phyloP scores from a whole-genome alignment of 2,329 filamentous ascomycete species.

The Penicillium paneum region DNA sequence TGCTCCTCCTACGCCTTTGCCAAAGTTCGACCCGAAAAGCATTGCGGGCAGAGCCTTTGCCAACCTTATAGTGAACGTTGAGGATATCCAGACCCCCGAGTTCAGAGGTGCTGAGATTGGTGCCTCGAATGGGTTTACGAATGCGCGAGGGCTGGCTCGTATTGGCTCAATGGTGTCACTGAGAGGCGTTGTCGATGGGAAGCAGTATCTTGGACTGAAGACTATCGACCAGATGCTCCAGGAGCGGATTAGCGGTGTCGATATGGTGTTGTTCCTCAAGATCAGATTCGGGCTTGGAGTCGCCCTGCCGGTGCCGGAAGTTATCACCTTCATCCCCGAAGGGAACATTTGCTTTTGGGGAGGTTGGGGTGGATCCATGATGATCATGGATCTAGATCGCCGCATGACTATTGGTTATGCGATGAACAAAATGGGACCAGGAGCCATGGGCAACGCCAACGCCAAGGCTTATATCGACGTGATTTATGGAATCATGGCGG shows the following conservation, averaged over 20 bases:
- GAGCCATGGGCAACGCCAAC: slow-evolving; percentile 29
- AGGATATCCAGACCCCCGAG: slow-evolving; percentile 20
- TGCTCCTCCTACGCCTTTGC: slow-evolving; percentile 22
- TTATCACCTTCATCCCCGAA: slow-evolving; percentile 24
- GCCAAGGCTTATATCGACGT: slow-evolving; percentile 31
- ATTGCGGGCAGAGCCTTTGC: slow-evolving; percentile 31
- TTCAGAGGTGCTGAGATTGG: slow-evolving; percentile 46
- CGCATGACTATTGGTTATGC: slow-evolving; percentile 45
- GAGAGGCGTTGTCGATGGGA: slow-evolving; percentile 33
- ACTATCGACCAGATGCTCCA: slow-evolving; percentile 48
- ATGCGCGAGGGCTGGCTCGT: slow-evolving; percentile 43
- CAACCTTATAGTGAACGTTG: slow-evolving; percentile 25
- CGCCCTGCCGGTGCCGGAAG: slow-evolving; percentile 33
- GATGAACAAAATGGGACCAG: slow-evolving; percentile 47
- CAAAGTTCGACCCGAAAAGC: slow-evolving; percentile 21
- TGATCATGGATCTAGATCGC: slow-evolving; percentile 45
- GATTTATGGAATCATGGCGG: slow-evolving; percentile 29
- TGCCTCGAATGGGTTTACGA: slow-evolving; percentile 46
- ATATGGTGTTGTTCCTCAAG: slow-evolving; percentile 37
- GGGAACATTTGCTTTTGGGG: slow-evolving; percentile 44
- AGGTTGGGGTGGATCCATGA: slow-evolving; percentile 47
- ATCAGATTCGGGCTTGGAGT: slow-evolving; percentile 47
- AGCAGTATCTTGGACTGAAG: slow-evolving; percentile 39
- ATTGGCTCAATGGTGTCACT: slow-evolving; percentile 43
- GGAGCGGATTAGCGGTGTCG: slow-evolving; percentile 43